phyloP scores from a whole-genome alignment of 176 grass and related monocot species.

The Saccharum spontaneum region DNA sequence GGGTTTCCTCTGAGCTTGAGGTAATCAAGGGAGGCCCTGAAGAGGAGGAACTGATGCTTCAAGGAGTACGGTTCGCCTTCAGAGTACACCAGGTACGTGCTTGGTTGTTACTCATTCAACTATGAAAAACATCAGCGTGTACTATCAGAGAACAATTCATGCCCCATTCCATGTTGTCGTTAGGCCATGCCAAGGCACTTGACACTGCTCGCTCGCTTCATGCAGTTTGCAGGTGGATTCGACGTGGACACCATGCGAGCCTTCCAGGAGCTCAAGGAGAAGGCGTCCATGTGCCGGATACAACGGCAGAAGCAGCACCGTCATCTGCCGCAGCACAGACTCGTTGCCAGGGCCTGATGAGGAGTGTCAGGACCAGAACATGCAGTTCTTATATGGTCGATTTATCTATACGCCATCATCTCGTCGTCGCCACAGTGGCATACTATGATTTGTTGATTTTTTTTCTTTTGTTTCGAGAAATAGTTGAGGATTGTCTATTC shows the following conservation, averaged over 20 bases:
- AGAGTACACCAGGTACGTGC: slow-evolving; percentile 86
- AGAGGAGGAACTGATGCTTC: slow-evolving; percentile 96
- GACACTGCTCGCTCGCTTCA: neutral
- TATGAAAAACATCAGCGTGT: no score
- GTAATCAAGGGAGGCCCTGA: slow-evolving; percentile 57
- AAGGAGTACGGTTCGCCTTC: slow-evolving; percentile 93
- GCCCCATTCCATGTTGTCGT: neutral
- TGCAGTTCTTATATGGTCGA: neutral
- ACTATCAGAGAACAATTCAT: neutral
- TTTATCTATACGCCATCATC: neutral
- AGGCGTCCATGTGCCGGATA: slow-evolving; percentile 65
- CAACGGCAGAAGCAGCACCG: slow-evolving; percentile 55
- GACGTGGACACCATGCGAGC: slow-evolving; percentile 94
- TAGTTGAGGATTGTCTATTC: neutral
- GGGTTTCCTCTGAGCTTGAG: slow-evolving; percentile 87
- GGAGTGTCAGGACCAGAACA: slow-evolving; percentile 23
- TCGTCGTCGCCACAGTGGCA: neutral
- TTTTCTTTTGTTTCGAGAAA: neutral
- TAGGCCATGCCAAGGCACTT: neutral
- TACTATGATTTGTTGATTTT: slow-evolving; percentile 26
- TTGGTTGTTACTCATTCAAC: no score
- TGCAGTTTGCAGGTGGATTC: slow-evolving; percentile 92
- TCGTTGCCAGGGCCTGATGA: slow-evolving; percentile 65
- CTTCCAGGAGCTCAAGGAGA: slow-evolving; percentile 95
- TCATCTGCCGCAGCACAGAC: slow-evolving; percentile 51